phyloP scores from a whole-genome alignment of 495 filamentous ascomycete species.

The Massariosphaeria phaeospora region DNA sequence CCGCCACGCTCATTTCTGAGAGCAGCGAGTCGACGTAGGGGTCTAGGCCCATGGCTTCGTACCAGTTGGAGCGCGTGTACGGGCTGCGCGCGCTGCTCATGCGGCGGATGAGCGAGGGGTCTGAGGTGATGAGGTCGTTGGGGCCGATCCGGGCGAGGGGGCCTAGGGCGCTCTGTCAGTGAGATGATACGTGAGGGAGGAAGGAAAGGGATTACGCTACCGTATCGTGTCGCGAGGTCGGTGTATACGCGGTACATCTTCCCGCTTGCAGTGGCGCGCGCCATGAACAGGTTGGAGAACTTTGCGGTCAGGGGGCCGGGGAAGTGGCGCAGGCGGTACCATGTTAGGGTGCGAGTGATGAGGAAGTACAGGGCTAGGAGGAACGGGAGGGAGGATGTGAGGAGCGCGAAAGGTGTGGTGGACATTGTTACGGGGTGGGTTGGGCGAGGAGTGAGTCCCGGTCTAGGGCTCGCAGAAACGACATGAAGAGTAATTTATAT shows the following conservation, averaged over 20 bases:
- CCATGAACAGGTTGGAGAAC: slow-evolving; percentile 38
- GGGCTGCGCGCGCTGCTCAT: slow-evolving; percentile 33
- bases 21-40: slow-evolving; percentile 34
- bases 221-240: slow-evolving; percentile 38
- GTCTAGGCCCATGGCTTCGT: slow-evolving; percentile 31
- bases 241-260: slow-evolving; percentile 38
- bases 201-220: slow-evolving; percentile 15
- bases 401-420: too few relatives aligned
- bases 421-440: too few relatives aligned
- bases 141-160: slow-evolving; percentile 36
- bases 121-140: slow-evolving; percentile 35
- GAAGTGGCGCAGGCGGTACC: slow-evolving; percentile 24
- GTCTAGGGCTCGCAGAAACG: too few relatives aligned
- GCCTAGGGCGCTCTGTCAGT: too few relatives aligned
- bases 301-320: slow-evolving; percentile 25
- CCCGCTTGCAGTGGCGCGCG: slow-evolving; percentile 34
- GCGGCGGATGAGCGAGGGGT: slow-evolving; percentile 32
- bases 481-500: too few relatives aligned
- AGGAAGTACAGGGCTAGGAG: neutral
- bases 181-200: too few relatives aligned
- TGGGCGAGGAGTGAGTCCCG: too few relatives aligned
- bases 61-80: slow-evolving; percentile 34
- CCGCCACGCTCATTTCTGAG: slow-evolving; percentile 31
- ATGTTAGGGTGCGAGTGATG: slow-evolving; percentile 7
- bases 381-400: neutral